Evolutionary conservation across 768 basidiomycete species (phyloP), one percentile per base, ranked within the genome.

Genomic region (Suillus clintonianus): DNA sequence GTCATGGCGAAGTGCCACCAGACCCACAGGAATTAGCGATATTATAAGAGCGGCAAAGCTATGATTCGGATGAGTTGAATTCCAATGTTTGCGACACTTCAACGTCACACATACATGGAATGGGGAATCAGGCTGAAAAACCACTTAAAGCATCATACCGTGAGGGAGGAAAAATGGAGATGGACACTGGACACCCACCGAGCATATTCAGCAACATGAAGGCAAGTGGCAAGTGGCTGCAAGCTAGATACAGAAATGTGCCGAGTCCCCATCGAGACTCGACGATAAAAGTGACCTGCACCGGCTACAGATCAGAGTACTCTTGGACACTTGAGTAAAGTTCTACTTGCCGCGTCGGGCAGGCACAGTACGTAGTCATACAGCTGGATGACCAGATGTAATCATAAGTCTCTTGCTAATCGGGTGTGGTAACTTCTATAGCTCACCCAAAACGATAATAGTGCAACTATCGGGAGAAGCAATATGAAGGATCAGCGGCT

Each of bases 271-370:
- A 36, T 54, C 53, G 53, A 36, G 53, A 54, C 68, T 83, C 88
- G 66, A 92, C 74, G n/a, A 43, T 8, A 43, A 5, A n/a, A 43
- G 9, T n/a, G 1, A 53, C 85, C 45, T 47, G 11, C 11, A 24
- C 11, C 11, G 5, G 22, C 11, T 47, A 43, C 42, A 22, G 5
- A 54, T 54, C 53, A 54, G n/a, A 7, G 19, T n/a, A 34, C 11
- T 34, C 14, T 34, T 11, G 11, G 13, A 47, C 13, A 5, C 30
- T 32, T 19, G 22, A 6, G n/a, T 8, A 34, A 36, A n/a, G 34
- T 14, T 34, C 5, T 13, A 54, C 53, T 54, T 34, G n/a, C 53
- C 34, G 32, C 11, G 32, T 54, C 34, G n/a, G 54, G n/a, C 2
- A 37, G 15, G 54, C n/a, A 36, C 11, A 55, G 54, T 14, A 55